Conservation (phyloP, 148 eudicot genomes). For the Heliosperma pusillum region DNA sequence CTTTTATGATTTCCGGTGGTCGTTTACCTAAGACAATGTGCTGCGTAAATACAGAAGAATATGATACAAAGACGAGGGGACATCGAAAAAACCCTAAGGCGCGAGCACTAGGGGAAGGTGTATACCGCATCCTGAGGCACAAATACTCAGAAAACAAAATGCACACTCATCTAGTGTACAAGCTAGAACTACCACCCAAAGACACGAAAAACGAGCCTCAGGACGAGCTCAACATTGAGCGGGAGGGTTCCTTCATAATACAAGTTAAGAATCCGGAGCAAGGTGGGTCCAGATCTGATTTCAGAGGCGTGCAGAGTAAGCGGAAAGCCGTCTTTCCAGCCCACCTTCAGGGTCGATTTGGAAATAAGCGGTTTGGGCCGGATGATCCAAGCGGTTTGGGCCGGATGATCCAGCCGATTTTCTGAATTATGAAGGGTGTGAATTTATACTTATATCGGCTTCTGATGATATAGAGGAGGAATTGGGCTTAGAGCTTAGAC, state of each 20-base stretch:
- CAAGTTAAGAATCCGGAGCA: slow-evolving; percentile 71
- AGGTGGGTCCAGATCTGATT: slow-evolving; percentile 20
- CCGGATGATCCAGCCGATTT: slow-evolving; percentile 80
- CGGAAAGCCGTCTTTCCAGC: slow-evolving; percentile 68
- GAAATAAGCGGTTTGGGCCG: slow-evolving; percentile 32
- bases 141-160: slow-evolving; percentile 25
- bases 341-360: slow-evolving; percentile 53
- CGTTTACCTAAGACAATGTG: background rate
- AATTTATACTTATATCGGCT: slow-evolving; percentile 62
- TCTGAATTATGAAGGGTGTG: slow-evolving; percentile 84
- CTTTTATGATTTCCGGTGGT: slow-evolving; percentile 2
- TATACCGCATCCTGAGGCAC: slow-evolving; percentile 65
- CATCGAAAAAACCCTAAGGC: slow-evolving; percentile 46
- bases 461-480: slow-evolving; percentile 62
- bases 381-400: no score
- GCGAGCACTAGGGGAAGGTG: slow-evolving; percentile 70
- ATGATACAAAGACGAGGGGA: slow-evolving; percentile 68
- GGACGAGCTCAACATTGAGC: slow-evolving; percentile 42
- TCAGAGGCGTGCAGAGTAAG: slow-evolving; percentile 53
- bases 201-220: slow-evolving; percentile 40
- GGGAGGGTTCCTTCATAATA: slow-evolving; percentile 61
- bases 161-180: slow-evolving; percentile 74
- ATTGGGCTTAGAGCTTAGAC: slow-evolving; percentile 53
- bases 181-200: slow-evolving; percentile 61
- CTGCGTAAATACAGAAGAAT: slow-evolving; percentile 40